Conservation (phyloP, 2,329 filamentous ascomycete species). For the Pseudogymnoascus sp. region DNA sequence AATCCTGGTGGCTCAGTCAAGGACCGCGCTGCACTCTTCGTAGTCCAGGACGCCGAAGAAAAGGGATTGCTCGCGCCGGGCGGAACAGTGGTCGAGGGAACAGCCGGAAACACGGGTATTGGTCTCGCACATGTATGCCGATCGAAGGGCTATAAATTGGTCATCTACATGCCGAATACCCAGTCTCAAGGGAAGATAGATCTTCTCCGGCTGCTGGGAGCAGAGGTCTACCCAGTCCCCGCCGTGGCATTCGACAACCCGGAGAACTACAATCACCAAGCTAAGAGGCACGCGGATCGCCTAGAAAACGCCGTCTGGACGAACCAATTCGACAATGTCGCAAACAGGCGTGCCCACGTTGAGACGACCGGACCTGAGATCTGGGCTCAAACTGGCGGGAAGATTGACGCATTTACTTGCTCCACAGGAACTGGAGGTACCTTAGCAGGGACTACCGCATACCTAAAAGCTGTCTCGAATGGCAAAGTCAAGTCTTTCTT, state of each 20-base stretch:
- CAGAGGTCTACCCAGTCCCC: slow-evolving; percentile 91
- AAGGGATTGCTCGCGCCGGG: slow-evolving; percentile 73
- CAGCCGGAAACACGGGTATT: slow-evolving; percentile 95
- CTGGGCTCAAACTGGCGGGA: slow-evolving; percentile 82
- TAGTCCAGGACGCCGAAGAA: slow-evolving; percentile 90
- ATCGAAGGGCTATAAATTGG: slow-evolving; percentile 82
- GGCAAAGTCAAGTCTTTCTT: slow-evolving; percentile 81
- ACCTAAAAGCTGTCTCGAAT: slow-evolving; percentile 72
- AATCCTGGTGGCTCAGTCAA: slow-evolving; percentile 96
- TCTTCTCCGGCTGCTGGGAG: slow-evolving; percentile 79
- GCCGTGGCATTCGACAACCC: slow-evolving; percentile 94
- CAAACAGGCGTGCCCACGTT: slow-evolving; percentile 88
- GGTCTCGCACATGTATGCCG: slow-evolving; percentile 95
- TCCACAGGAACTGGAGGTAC: slow-evolving; percentile 90
- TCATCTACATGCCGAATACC: slow-evolving; percentile 99
- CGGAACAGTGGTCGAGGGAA: slow-evolving; percentile 93
- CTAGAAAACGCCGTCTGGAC: slow-evolving; percentile 93
- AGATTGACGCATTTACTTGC: slow-evolving; percentile 89
- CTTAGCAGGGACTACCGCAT: slow-evolving; percentile 79
- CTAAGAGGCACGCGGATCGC: slow-evolving; percentile 75
- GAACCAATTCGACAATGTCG: slow-evolving; percentile 96
- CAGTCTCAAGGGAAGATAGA: slow-evolving; percentile 98
- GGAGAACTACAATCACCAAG: slow-evolving; percentile 97
- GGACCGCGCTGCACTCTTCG: slow-evolving; percentile 89
- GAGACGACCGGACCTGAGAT: slow-evolving; percentile 97